These are phyloP conservation scores for Botrytis aclada DNA, from an alignment of 2,329 filamentous ascomycete genomes.

Conservation along the genomic window DNA sequence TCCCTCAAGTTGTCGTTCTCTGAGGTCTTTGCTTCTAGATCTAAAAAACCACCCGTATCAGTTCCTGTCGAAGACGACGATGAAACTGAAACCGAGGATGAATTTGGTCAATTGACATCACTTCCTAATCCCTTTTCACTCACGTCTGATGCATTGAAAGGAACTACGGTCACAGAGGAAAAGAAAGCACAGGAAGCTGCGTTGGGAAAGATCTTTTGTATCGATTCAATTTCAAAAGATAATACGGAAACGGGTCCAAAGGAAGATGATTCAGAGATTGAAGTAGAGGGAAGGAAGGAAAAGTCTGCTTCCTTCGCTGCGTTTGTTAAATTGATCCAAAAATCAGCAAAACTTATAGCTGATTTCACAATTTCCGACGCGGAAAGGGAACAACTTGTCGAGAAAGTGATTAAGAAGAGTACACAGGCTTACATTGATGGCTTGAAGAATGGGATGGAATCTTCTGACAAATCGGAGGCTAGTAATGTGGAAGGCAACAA, in stretches of 20 bases:
- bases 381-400: not conserved
- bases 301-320: not conserved
- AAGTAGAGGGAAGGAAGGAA: conserved; percentile 20
- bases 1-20: conserved; percentile 59
- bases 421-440: not conserved
- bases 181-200: conserved; percentile 53
- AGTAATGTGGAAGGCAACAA: conserved; percentile 20
- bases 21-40: conserved; percentile 47
- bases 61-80: conserved; percentile 46
- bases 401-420: not conserved
- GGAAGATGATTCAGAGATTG: not conserved
- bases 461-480: conserved; percentile 20
- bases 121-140: conserved; percentile 38
- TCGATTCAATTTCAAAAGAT: conserved; percentile 39
- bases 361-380: not conserved
- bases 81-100: conserved; percentile 54
- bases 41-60: conserved; percentile 45
- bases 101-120: conserved; percentile 46
- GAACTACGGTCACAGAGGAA: conserved; percentile 51
- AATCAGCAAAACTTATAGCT: not conserved
- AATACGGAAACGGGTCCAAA: not conserved
- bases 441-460: not conserved
- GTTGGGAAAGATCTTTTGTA: conserved; percentile 51
- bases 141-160: conserved; percentile 44
- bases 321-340: not conserved